Evolutionary conservation across 2,329 filamentous ascomycete species (phyloP).

Genomic region (Colletotrichum trifolii): DNA sequence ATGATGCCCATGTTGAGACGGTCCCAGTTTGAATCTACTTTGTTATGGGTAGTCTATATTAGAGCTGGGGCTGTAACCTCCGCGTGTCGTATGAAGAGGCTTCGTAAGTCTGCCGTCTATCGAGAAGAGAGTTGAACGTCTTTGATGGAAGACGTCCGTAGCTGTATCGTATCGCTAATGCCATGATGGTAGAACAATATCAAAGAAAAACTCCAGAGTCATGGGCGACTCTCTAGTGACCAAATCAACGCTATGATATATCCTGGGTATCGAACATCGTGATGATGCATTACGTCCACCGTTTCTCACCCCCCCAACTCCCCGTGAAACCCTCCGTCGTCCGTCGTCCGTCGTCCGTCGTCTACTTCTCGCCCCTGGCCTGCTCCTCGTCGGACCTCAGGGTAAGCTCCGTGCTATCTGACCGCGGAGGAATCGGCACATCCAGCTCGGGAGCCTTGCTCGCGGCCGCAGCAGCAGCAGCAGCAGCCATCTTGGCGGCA

Average conservation of each 20-base stretch:
- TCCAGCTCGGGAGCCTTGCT: not conserved
- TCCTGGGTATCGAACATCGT: conserved; percentile 9
- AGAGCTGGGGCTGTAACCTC: no score
- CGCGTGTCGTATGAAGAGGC: no score
- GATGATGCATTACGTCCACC: not conserved
- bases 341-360: not conserved
- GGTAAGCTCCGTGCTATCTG: conserved; percentile 22
- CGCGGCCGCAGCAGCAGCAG: conserved; percentile 2
- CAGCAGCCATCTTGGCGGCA: conserved; percentile 13
- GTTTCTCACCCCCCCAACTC: no score
- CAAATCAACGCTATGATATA: not conserved
- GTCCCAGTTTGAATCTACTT: no score
- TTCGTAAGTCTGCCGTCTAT: no score
- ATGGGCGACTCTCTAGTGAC: not conserved
- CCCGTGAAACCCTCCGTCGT: no score
- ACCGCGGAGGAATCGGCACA: not conserved
- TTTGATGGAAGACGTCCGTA: not conserved
- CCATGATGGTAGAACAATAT: not conserved
- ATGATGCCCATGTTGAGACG: not conserved
- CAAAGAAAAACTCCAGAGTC: not conserved
- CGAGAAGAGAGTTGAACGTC: no score
- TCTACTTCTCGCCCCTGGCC: conserved; percentile 17
- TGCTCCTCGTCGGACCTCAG: conserved; percentile 23
- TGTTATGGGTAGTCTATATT: no score
- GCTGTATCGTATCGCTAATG: not conserved